Base-by-base conservation (phyloP, 768 basidiomycete genomes). In the Lactarius tabidus region DNA sequence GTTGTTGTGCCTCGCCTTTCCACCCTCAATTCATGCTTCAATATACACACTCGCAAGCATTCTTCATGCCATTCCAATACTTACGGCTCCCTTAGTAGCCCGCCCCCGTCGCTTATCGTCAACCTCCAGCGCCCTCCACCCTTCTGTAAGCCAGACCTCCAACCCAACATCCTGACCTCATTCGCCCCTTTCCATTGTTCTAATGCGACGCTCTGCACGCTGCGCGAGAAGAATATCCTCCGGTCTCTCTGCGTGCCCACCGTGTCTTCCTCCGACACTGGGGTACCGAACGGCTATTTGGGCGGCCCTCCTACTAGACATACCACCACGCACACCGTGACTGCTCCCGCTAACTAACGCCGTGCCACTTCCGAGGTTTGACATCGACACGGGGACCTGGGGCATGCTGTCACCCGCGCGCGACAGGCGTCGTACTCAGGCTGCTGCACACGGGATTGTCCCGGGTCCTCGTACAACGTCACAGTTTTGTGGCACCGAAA, bases 361-460 rank as follows among this genome's bases (percentile, higher is more conserved):
- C 1, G 70, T 74, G 2, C 78, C 83, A 1, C 80, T 96, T 0
- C 84, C 88, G 1, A 77, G 85, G 8, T 88, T 94, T 70, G 85
- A 93, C 69, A 84, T 98, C 64, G 97, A 0, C 98, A 98, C 81
- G n/a, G 97, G 98, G 79, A 93, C 97, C 0, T 99, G 97, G 97
- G 97, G 97, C 2, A 85, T 84, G 2, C 88, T 98, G 53, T 90
- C 91, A 28, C 79, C 89, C 0, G 70, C 78, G 8, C 82, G 81
- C 52, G 89, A 93, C 75, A 98, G 98, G n/a, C n/a, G n/a, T n/a
- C 72, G 96, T 84, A 57, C 95, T 99, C 56, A n/a, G n/a, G n/a
- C 86, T 99, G 17, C 83, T 99, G 14, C 95, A 98, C 72, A 99
- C 97, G 0, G 97, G 97, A 20, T 83, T 99, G 3, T 95, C n/a